Percentiles rank a stretch among this genome's conserved stretches.
These are phyloP conservation scores for Fusarium sp. DNA, from an alignment of 2,329 filamentous ascomycete genomes.

Conservation along the genomic window DNA sequence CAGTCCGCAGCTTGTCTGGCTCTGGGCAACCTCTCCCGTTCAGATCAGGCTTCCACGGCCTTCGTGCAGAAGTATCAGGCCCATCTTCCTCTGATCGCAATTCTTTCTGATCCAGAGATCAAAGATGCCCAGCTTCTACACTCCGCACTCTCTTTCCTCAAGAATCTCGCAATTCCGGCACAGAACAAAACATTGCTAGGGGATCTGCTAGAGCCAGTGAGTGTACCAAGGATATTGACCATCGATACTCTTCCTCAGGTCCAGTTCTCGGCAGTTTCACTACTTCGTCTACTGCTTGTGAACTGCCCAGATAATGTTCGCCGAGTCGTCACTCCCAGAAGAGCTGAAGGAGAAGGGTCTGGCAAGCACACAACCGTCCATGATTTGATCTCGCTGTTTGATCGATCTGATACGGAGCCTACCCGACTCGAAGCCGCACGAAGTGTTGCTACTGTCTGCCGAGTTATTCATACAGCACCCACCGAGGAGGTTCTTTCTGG, in stretches of 20 bases:
- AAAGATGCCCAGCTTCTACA: constrained; percentile 64
- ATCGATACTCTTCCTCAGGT: constrained; percentile 63
- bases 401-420: constrained; percentile 55
- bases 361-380: constrained; percentile 48
- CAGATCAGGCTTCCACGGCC: constrained; percentile 61
- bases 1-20: constrained; percentile 68
- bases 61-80: constrained; percentile 57
- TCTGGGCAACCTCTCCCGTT: constrained; percentile 69
- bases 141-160: constrained; percentile 67
- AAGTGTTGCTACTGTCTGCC: constrained; percentile 61
- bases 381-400: constrained; percentile 51
- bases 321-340: constrained; percentile 56
- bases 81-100: constrained; percentile 55
- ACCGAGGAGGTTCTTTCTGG: constrained; percentile 46
- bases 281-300: constrained; percentile 65
- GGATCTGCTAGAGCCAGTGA: constrained; percentile 54
- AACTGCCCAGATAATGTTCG: constrained; percentile 62
- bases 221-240: constrained; percentile 64
- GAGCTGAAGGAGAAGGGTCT: constrained; percentile 43
- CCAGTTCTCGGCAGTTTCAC: constrained; percentile 67
- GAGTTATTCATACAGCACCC: constrained; percentile 60
- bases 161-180: constrained; percentile 69
- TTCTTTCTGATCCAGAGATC: constrained; percentile 55
- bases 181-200: constrained; percentile 64
- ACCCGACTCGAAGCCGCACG: constrained; percentile 69